Conservation (phyloP, 1,284 basidiomycete species). For the Cystobasidiaceae sp. region DNA sequence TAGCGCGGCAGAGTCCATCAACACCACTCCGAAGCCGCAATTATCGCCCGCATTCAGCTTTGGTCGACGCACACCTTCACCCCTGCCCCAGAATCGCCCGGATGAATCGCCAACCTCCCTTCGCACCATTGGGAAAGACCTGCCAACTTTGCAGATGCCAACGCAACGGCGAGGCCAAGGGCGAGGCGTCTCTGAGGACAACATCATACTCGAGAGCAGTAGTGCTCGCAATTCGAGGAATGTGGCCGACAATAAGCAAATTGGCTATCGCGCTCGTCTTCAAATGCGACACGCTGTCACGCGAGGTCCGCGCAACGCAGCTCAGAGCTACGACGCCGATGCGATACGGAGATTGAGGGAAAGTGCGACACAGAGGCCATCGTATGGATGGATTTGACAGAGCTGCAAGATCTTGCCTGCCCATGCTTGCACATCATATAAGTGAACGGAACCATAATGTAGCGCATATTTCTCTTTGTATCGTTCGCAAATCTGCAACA, state of each 20-base stretch:
- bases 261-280: background rate
- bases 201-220: background rate
- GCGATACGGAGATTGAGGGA: constrained; percentile 5
- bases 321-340: constrained; percentile 22
- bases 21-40: constrained; percentile 2
- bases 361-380: background rate
- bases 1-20: background rate
- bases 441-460: too few species aligned
- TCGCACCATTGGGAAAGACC: background rate
- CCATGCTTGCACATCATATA: too few species aligned
- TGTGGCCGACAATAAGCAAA: background rate
- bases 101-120: background rate
- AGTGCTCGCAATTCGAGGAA: background rate
- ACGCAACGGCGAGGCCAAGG: background rate
- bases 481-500: too few species aligned
- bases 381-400: constrained; percentile 22
- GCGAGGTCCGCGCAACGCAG: constrained; percentile 3
- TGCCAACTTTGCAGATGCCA: background rate
- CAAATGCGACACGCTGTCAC: background rate
- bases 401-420: too few species aligned
- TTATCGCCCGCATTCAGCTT: constrained; percentile 23
- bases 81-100: background rate
- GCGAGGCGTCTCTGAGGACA: background rate
- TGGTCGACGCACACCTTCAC: constrained; percentile 18
- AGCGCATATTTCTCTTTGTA: too few species aligned